phyloP scores from a whole-genome alignment of 768 basidiomycete species.

The Crucibulum laeve region DNA sequence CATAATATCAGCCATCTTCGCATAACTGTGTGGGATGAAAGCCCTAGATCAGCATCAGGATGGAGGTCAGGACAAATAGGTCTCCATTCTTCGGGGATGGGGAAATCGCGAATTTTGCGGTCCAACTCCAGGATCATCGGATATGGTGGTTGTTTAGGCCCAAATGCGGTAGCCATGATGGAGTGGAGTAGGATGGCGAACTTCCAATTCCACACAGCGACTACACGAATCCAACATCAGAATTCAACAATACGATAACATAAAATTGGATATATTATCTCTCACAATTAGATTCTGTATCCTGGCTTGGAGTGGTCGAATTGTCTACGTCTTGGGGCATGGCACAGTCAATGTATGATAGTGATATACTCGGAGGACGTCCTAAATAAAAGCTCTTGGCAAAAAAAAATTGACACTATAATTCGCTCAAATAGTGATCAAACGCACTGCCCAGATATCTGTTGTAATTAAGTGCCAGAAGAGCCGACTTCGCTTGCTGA shows the following conservation, averaged over 20 bases:
- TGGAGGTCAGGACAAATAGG: conserved; percentile 14
- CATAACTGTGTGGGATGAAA: no score
- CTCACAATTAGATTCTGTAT: conserved; percentile 39
- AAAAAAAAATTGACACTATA: not conserved
- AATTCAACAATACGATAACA: no score
- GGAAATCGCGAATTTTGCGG: conserved; percentile 55
- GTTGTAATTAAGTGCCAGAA: conserved; percentile 69
- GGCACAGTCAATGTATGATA: conserved; percentile 51
- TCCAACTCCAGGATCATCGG: conserved; percentile 52
- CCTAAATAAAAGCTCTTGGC: conserved; percentile 59
- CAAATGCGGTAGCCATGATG: conserved; percentile 48
- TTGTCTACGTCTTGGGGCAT: conserved; percentile 43
- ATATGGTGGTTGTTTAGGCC: conserved; percentile 48
- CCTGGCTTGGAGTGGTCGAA: conserved; percentile 23
- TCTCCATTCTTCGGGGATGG: conserved; percentile 43
- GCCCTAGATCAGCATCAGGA: no score
- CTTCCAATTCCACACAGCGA: conserved; percentile 51
- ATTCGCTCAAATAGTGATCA: not conserved
- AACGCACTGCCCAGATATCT: conserved; percentile 57
- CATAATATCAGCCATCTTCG: conserved; percentile 35
- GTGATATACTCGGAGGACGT: conserved; percentile 51
- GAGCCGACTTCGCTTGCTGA: conserved; percentile 45
- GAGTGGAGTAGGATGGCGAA: conserved; percentile 50
- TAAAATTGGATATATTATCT: not conserved
- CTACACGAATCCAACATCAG: no score